Evolutionary conservation across 305 asterid genomes (phyloP), one percentile per base, ranked within the genome.

Genomic region (Rubia peregrina): DNA sequence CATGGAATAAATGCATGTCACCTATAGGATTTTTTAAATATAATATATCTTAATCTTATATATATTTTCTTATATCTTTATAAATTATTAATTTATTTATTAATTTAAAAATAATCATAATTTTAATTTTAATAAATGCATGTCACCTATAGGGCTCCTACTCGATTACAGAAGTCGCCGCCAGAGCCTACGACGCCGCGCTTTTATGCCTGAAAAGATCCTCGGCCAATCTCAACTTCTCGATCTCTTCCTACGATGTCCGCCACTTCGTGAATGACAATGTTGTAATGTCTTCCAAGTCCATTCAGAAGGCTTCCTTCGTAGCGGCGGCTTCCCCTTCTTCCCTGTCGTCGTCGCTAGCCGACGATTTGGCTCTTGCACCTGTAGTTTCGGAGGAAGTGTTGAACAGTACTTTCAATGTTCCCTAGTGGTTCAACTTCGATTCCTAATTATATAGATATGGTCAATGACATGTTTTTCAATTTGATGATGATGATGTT

Each of bases 91-190:
- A 3, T 30, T 1, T 30, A 30, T 30, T 30, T 30, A 30, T 30
- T 30, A 30, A 30, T 30, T 30, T 30, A n/a, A 30, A 30, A 30
- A 30, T 1, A 1, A 30, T 1, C 3, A 30, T 1, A 1, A 30
- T 30, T 30, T 30, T 30, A 30, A 3, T 30, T 30, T 30, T 30
- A 30, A 30, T 30, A 30, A n/a, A n/a, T n/a, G n/a, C n/a, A n/a
- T n/a, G n/a, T n/a, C n/a, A n/a, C n/a, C n/a, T n/a, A n/a, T n/a
- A n/a, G 19, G 98, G 98, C 6, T 93, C 98, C 0, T 89, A 93
- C 62, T 93, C 98, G n/a, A 87, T 96, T 0, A 84, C 98, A 0
- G 98, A 93, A 75, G 96, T 96, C 10, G 98, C 98, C 6, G 98
- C 98, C 0, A 83, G 95, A 76, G 98, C 98, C 24, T 93, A 93